Evolutionary conservation across 2,329 filamentous ascomycete genomes (phyloP).

Genomic region (Aureobasidium subglaciale): DNA sequence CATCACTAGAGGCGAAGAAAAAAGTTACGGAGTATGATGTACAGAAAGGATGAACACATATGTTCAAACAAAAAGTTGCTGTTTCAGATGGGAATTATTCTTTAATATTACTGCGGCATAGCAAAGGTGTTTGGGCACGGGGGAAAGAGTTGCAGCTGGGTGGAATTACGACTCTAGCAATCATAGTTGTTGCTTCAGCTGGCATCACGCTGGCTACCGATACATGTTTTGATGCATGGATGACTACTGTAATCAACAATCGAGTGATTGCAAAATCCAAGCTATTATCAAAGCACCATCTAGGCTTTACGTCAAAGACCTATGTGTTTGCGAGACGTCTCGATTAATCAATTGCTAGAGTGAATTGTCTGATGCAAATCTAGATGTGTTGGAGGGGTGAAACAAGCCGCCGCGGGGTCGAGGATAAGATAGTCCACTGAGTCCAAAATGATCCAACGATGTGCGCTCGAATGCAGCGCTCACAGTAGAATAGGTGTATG

Average conservation of each 20-base stretch:
- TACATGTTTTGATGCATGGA: not conserved
- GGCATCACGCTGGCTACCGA: not conserved
- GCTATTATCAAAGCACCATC: not conserved
- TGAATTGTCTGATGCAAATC: too few relatives aligned
- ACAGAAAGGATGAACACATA: not conserved
- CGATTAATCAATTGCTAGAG: too few relatives aligned
- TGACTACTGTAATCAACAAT: constrained; percentile 3
- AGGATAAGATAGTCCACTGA: not conserved
- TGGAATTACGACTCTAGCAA: not conserved
- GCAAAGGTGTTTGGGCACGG: constrained; percentile 9
- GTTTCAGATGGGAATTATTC: not conserved
- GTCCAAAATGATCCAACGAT: too few relatives aligned
- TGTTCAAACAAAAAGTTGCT: constrained; percentile 7
- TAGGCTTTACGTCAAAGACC: too few relatives aligned
- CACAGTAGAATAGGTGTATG: too few relatives aligned
- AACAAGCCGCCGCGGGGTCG: not conserved
- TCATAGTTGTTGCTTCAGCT: too few relatives aligned
- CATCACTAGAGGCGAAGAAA: not conserved
- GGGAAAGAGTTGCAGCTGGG: not conserved
- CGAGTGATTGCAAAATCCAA: not conserved
- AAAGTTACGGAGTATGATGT: not conserved
- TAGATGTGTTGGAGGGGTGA: not conserved
- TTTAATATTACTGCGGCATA: not conserved
- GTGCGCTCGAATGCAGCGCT: too few relatives aligned
- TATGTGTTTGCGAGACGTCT: too few relatives aligned